A percentile compares a stretch with the other conserved stretches of the same genome.
Evolutionary conservation across 2,329 filamentous ascomycete species (phyloP).

Genomic region (Trichoderma guizhouense): DNA sequence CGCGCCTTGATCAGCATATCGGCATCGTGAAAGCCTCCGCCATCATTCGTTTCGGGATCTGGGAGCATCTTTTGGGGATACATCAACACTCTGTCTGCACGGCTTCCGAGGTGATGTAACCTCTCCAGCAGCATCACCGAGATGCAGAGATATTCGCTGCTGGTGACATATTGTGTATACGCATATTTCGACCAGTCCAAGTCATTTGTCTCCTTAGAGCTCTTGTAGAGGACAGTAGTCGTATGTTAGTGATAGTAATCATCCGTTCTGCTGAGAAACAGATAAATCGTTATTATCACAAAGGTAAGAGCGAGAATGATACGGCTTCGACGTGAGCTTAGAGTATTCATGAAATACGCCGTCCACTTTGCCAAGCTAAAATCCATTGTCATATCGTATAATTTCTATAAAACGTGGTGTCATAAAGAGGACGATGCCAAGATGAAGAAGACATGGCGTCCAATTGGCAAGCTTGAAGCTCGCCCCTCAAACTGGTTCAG

Average conservation of each 20-base stretch:
- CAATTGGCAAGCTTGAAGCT: background rate
- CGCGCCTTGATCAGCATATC: conserved; percentile 41
- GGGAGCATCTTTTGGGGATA: conserved; percentile 41
- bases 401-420: background rate
- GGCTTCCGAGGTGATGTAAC: conserved; percentile 40
- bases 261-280: background rate
- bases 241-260: background rate
- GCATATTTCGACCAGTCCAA: conserved; percentile 45
- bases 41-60: conserved; percentile 28
- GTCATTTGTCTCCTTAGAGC: background rate
- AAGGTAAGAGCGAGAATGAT: background rate
- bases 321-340: background rate
- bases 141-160: conserved; percentile 47
- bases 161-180: conserved; percentile 49
- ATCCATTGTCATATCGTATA: background rate
- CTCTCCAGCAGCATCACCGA: conserved; percentile 50
- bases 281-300: background rate
- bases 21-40: conserved; percentile 26
- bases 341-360: background rate
- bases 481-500: background rate
- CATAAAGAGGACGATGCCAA: background rate
- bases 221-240: background rate
- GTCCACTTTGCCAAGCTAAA: background rate
- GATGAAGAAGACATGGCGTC: background rate
- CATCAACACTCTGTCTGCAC: conserved; percentile 44